These are phyloP conservation scores for Rehmannia glutinosa DNA, from an alignment of 257 asterid species.

Conservation along the genomic window DNA sequence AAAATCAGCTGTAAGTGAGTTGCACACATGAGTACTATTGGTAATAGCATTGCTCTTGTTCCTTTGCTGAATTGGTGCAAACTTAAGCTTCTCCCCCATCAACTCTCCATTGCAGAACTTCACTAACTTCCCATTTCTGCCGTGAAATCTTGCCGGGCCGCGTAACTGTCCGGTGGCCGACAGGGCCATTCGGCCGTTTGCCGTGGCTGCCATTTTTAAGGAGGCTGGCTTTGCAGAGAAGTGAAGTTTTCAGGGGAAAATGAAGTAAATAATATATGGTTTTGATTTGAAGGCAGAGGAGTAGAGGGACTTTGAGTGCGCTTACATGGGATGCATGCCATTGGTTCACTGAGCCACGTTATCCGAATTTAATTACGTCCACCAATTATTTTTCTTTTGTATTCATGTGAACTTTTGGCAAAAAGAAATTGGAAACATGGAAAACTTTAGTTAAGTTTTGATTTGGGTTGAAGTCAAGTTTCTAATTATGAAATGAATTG, in stretches of 20 bases:
- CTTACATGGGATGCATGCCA: slow-evolving; percentile 54
- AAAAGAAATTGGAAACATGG: background rate
- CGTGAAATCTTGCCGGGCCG: slow-evolving; percentile 31
- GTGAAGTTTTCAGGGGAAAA: slow-evolving; percentile 2
- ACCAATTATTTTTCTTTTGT: slow-evolving; percentile 48
- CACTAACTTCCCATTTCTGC: slow-evolving; percentile 32
- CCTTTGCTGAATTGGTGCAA: slow-evolving; percentile 30
- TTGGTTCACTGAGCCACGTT: slow-evolving; percentile 42
- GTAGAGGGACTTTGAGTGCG: slow-evolving; percentile 6
- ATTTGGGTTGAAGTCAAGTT: background rate
- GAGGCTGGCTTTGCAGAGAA: slow-evolving; percentile 9
- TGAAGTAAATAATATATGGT: slow-evolving; percentile 11
- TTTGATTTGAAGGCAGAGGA: background rate
- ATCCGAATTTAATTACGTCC: slow-evolving; percentile 69
- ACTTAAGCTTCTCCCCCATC: slow-evolving; percentile 68
- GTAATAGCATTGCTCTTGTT: slow-evolving; percentile 21
- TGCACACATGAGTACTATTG: slow-evolving; percentile 31
- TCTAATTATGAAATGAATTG: too few species aligned
- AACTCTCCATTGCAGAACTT: slow-evolving; percentile 66
- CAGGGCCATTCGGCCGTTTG: slow-evolving; percentile 47
- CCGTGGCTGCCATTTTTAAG: slow-evolving; percentile 52
- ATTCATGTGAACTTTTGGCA: slow-evolving; percentile 41
- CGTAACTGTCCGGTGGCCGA: slow-evolving; percentile 43
- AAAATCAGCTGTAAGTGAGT: slow-evolving; percentile 58
- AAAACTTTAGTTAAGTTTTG: background rate